Base-by-base conservation (phyloP, 345 rosid genomes). In the Jatropha curcas region DNA sequence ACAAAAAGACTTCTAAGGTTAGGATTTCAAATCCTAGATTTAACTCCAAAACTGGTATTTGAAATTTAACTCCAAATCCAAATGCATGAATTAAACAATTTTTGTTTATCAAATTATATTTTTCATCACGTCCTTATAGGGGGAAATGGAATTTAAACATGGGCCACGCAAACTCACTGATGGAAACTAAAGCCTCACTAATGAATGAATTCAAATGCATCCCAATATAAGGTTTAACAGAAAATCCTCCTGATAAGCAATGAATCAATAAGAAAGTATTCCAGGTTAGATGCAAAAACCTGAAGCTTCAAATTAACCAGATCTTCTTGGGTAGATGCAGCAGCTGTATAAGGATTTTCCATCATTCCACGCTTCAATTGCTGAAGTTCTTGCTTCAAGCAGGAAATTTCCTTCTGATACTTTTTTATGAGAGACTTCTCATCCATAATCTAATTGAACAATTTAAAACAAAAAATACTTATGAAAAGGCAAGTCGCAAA, bases 351-450 rank as follows among this genome's bases (percentile, higher is more conserved):
- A 60, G 87, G 84, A 39, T 74, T 80, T 78, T 69, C 87, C 81
- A 75, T 70, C 76, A 86, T 83, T 48, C 90, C 86, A 34, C 58
- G 79, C 82, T 77, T 87, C 77, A 87, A 71, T 73, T 84, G 91
- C 70, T 84, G 84, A 71, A 89, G 94, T 74, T 87, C 94, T 80
- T 84, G 81, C 85, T 86, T 89, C 67, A 89, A 79, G 72, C 56
- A 82, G 57, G 86, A 79, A 74, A 87, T 89, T 76, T 89, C 94
- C 73, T 85, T 89, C 76, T 89, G 90, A 70, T 89, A 89, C 79
- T 84, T 89, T 53, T 89, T 87, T 58, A 89, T 89, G 71, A 89
- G 90, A 60, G 90, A 89, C 77, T 87, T 89, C 88, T 89, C 94
- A 82, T 89, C 94, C 85, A 89, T 74, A 28, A 89, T 89, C 94